Conservation (phyloP, 2,329 filamentous ascomycete genomes). For the Fusarium multiceps region DNA sequence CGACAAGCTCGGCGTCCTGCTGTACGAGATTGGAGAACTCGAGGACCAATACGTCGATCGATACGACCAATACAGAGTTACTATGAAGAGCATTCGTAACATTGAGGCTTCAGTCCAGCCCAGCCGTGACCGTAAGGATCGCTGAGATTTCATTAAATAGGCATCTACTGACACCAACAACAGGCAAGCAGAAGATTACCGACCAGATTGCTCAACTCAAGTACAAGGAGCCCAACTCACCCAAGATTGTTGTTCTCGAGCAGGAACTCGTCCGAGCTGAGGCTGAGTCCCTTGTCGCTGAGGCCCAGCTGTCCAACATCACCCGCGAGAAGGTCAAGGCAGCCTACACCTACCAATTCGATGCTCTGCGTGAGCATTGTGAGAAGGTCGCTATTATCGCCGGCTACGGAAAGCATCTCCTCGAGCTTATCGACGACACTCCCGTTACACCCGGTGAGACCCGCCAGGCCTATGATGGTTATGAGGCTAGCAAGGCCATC, state of each 20-base stretch:
- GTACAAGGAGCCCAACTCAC: slow-evolving; percentile 99
- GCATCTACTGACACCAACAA: slow-evolving; percentile 7
- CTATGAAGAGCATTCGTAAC: slow-evolving; percentile 99
- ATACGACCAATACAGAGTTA: slow-evolving; percentile 99
- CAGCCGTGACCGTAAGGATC: slow-evolving; percentile 86
- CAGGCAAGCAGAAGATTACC: slow-evolving; percentile 98
- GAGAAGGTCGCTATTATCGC: slow-evolving; percentile 99
- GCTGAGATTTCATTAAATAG: background rate
- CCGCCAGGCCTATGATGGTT: slow-evolving; percentile 94
- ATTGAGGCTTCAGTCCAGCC: slow-evolving; percentile 99
- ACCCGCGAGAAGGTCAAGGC: slow-evolving; percentile 99
- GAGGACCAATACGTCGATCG: slow-evolving; percentile 99
- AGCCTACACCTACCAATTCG: slow-evolving; percentile 97
- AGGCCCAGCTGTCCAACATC: slow-evolving; percentile 98
- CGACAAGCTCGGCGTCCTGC: slow-evolving; percentile 96
- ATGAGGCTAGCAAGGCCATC: slow-evolving; percentile 98
- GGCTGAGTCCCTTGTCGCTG: slow-evolving; percentile 97
- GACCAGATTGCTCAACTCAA: slow-evolving; percentile 99
- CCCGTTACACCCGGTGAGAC: slow-evolving; percentile 98
- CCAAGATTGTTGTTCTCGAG: slow-evolving; percentile 96
- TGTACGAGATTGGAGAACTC: slow-evolving; percentile 98
- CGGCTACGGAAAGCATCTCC: slow-evolving; percentile 96
- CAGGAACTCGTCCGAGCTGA: slow-evolving; percentile 98
- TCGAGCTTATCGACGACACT: slow-evolving; percentile 95
- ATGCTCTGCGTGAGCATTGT: slow-evolving; percentile 95